Percentiles rank a stretch among this genome's conserved stretches.
Conservation (phyloP, 2,329 filamentous ascomycete species). For the Exophiala mesophila region DNA sequence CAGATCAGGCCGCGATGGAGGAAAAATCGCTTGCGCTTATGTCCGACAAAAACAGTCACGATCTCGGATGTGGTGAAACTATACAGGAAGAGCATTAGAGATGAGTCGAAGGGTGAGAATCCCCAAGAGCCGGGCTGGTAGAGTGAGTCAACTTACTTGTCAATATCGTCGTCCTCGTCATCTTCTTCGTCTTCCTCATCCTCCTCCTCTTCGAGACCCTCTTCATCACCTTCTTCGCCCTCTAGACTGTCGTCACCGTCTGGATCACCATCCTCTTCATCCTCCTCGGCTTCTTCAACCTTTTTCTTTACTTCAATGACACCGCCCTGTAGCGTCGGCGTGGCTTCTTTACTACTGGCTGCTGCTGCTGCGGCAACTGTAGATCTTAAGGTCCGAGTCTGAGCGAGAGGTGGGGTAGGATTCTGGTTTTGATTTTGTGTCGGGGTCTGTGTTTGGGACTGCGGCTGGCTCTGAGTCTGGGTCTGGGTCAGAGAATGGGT, state of each 20-base stretch:
- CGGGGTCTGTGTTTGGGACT: not conserved
- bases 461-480: not conserved
- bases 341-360: not conserved
- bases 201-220: constrained; percentile 19
- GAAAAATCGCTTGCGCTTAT: constrained; percentile 28
- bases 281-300: not conserved
- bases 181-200: constrained; percentile 7
- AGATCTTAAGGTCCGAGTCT: not conserved
- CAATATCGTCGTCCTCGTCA: constrained; percentile 19
- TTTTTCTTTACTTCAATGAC: not conserved
- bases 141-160: constrained; percentile 23
- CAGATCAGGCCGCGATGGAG: constrained; percentile 35
- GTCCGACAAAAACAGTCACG: constrained; percentile 48
- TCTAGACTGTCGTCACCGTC: constrained; percentile 1
- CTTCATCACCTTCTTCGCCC: constrained; percentile 2
- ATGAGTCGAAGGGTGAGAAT: not conserved
- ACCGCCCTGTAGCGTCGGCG: not conserved
- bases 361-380: not conserved
- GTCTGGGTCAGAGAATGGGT: not conserved
- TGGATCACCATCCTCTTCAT: constrained; percentile 26
- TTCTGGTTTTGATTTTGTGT: not conserved
- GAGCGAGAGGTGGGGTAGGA: not conserved
- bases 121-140: not conserved
- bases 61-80: constrained; percentile 26
- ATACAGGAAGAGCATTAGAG: not conserved